Evolutionary conservation across 2,329 filamentous ascomycete genomes (phyloP), one percentile per base, ranked within the genome.

Genomic region (Neopestalotiopsis clavispora): DNA sequence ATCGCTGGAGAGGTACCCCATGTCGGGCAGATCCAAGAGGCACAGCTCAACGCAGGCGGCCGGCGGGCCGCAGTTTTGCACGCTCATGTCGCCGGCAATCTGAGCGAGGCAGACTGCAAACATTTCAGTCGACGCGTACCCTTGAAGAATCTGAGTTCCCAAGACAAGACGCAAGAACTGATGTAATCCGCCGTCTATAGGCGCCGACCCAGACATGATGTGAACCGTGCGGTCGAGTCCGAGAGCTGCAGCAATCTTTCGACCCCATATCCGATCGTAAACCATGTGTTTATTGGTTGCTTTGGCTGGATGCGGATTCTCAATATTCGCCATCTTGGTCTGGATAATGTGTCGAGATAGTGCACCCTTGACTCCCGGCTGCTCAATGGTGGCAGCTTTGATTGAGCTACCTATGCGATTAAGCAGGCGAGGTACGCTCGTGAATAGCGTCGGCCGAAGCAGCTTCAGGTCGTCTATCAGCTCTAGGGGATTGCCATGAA

Each of bases 401-500:
- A 60, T 60, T 12, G 57, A 60, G 57, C 57, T 60, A 13, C 28
- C 57, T 7, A 60, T 32, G 3, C 57, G 57, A 23, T 60, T 60
- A 23, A 60, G 57, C 4, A 60, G 23, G 57, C 57, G 57, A 32
- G 57, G 57, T 13, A 60, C 57, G 57, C 57, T 60, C n/a, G 32
- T 60, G 17, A 60, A 60, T 14, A 30, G 9, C 13, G 28, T 30
- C n/a, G 57, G 57, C 14, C 57, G 13, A 3, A 60, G n/a, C 4
- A 60, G 32, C 20, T 60, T 60, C 28, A 60, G 57, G 12, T 60
- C 57, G n/a, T 60, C 57, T 34, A 60, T 60, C 57, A 60, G 10
- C 32, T 60, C 57, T 3, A 60, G 57, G 12, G 57, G 57, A n/a
- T 60, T 60, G 28, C 57, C 57, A 28, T 60, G 57, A 34, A 60